phyloP scores from a whole-genome alignment of 2,329 filamentous ascomycete species.

The Tolypocladium tundrense region DNA sequence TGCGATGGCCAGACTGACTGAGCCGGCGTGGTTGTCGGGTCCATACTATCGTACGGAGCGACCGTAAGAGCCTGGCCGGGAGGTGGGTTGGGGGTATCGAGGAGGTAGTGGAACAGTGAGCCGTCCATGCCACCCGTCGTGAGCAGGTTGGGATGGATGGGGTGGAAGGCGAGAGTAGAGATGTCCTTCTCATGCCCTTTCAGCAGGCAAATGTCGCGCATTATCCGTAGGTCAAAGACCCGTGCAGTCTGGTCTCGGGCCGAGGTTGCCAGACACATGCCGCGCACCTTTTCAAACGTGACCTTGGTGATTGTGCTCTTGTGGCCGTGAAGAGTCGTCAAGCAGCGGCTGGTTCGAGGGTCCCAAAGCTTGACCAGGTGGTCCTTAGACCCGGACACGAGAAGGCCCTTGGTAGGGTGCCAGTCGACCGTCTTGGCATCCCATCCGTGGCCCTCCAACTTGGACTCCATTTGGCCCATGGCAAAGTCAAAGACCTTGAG shows the following conservation, averaged over 20 bases:
- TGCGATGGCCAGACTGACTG: conserved; percentile 93
- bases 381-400: conserved; percentile 95
- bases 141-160: conserved; percentile 78
- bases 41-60: conserved; percentile 76
- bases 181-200: conserved; percentile 96
- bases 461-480: conserved; percentile 69
- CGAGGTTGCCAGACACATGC: conserved; percentile 79
- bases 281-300: conserved; percentile 76
- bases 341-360: conserved; percentile 77
- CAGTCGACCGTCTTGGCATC: conserved; percentile 95
- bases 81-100: conserved; percentile 87
- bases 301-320: conserved; percentile 97
- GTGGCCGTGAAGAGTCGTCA: conserved; percentile 91
- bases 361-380: conserved; percentile 98
- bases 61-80: conserved; percentile 59
- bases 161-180: conserved; percentile 87
- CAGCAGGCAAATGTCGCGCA: conserved; percentile 91
- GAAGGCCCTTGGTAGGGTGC: conserved; percentile 88
- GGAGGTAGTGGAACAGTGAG: conserved; percentile 83
- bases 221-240: conserved; percentile 93
- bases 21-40: conserved; percentile 67
- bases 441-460: conserved; percentile 90
- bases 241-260: conserved; percentile 87
- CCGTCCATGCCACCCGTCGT: conserved; percentile 88
- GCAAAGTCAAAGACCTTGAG: conserved; percentile 97